phyloP scores from a whole-genome alignment of 768 basidiomycete genomes.

The Lactarius hengduanensis region DNA sequence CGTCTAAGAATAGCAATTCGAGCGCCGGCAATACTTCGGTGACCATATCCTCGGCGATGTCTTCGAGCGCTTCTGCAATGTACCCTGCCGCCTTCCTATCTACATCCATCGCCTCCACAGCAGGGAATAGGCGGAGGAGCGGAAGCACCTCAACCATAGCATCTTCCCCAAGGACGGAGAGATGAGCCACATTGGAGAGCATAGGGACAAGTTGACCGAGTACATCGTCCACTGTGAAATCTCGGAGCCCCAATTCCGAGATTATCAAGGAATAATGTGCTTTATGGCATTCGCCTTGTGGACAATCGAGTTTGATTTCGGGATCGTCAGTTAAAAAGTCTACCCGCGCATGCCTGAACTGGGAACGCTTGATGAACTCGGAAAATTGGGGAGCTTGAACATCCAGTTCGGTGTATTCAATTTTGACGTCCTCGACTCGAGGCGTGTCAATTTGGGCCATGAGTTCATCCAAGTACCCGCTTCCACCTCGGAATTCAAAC shows the following conservation, averaged over 20 bases:
- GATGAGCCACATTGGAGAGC: background rate
- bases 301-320: background rate
- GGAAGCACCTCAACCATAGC: background rate
- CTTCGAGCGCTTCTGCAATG: background rate
- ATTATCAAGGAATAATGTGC: background rate
- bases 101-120: background rate
- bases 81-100: background rate
- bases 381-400: background rate
- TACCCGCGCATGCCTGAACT: background rate
- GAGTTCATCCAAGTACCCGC: background rate
- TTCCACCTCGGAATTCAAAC: background rate
- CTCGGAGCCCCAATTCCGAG: no score
- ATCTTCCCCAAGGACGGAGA: background rate
- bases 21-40: background rate
- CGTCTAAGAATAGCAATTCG: background rate
- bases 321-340: background rate
- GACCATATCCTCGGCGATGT: background rate
- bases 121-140: background rate
- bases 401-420: background rate
- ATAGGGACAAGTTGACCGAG: background rate
- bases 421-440: background rate
- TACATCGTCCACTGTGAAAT: no score
- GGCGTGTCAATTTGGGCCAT: background rate
- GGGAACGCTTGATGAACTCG: background rate
- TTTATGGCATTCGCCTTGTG: background rate